phyloP scores from a whole-genome alignment of 2,329 filamentous ascomycete species.

The Ceratocystis eucalypticola region DNA sequence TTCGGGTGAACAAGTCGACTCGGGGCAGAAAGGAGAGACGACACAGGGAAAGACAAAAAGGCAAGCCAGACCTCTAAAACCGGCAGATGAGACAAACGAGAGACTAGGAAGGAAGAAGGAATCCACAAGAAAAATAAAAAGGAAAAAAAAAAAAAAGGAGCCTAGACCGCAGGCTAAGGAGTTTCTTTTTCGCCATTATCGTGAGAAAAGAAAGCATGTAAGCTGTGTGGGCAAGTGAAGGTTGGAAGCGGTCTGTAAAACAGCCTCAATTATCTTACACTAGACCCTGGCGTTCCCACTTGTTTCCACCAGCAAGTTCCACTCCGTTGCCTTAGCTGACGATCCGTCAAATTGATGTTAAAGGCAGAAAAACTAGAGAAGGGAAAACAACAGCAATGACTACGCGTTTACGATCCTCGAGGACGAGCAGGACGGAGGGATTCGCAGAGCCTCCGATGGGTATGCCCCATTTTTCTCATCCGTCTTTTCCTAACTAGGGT shows the following conservation, averaged over 20 bases:
- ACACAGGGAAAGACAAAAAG: not conserved
- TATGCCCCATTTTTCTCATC: not conserved
- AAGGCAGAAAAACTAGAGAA: not conserved
- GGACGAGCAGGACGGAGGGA: not conserved
- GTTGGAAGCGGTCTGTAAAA: slow-evolving; percentile 4
- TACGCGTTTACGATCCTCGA: too few species aligned
- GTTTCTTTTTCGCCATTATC: too few species aligned
- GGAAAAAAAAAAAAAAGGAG: not conserved
- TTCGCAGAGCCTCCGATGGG: not conserved
- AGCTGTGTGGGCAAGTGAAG: too few species aligned
- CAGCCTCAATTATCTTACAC: slow-evolving; percentile 1
- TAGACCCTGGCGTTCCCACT: not conserved
- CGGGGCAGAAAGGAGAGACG: not conserved
- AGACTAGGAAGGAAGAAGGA: not conserved
- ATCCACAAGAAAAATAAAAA: not conserved
- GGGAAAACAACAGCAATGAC: not conserved
- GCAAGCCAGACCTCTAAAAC: not conserved
- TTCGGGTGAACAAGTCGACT: not conserved
- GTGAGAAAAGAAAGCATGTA: too few species aligned
- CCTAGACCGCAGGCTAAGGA: not conserved
- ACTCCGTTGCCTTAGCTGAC: slow-evolving; percentile 3
- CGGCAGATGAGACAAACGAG: not conserved
- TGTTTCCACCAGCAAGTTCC: slow-evolving; percentile 7
- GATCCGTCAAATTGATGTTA: not conserved
- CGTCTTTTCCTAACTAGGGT: not conserved